These are phyloP conservation scores for Talaromyces sp. DNA, from an alignment of 2,329 filamentous ascomycete species.

Conservation along the genomic window DNA sequence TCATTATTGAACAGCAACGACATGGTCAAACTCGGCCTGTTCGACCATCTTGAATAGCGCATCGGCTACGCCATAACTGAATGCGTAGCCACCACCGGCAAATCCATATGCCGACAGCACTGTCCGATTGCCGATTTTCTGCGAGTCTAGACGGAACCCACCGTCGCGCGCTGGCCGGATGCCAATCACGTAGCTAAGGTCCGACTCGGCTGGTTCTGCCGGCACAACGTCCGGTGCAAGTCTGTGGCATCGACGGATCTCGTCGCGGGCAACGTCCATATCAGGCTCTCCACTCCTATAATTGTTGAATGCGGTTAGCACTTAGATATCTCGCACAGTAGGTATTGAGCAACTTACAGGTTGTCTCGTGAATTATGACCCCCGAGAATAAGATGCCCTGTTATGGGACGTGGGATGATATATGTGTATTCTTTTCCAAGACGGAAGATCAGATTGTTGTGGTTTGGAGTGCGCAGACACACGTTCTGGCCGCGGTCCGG, in stretches of 20 bases:
- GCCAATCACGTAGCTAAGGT: conserved; percentile 29
- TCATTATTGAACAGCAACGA: conserved; percentile 15
- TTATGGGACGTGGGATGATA: conserved; percentile 30
- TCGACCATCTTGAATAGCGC: conserved; percentile 31
- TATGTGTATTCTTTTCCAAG: conserved; percentile 35
- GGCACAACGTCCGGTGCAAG: conserved; percentile 33
- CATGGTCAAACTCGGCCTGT: conserved; percentile 23
- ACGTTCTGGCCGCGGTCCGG: conserved; percentile 35
- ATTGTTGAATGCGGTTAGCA: not conserved
- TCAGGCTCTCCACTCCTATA: conserved; percentile 21
- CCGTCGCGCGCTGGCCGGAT: conserved; percentile 30
- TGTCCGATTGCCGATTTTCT: conserved; percentile 19
- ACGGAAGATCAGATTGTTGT: conserved; percentile 28
- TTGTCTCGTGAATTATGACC: conserved; percentile 30
- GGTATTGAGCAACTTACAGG: conserved; percentile 18
- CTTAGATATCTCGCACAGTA: not conserved
- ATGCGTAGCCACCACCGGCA: conserved; percentile 33
- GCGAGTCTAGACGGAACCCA: conserved; percentile 30
- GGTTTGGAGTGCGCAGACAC: conserved; percentile 26
- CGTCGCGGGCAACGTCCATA: conserved; percentile 31
- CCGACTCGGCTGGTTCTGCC: conserved; percentile 20
- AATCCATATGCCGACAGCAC: conserved; percentile 34
- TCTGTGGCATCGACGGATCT: conserved; percentile 32
- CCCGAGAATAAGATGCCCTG: conserved; percentile 28
- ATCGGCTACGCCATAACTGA: conserved; percentile 32